These are phyloP conservation scores for Lactifluus rugatus DNA, from an alignment of 768 basidiomycete genomes.

Conservation along the genomic window DNA sequence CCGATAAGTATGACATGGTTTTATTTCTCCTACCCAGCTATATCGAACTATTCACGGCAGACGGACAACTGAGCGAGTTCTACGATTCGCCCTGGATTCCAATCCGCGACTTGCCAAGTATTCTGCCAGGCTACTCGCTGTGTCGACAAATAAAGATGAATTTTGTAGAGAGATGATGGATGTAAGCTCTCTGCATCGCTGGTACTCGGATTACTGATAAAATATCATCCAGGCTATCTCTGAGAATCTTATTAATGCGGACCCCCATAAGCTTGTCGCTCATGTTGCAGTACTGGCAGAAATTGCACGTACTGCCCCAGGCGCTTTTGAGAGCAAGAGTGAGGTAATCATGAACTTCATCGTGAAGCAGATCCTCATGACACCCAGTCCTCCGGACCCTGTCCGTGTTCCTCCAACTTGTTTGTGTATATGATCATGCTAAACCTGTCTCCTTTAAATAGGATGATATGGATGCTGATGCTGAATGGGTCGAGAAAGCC, in stretches of 20 bases:
- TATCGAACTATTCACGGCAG: conserved; percentile 28
- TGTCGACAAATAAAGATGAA: conserved; percentile 39
- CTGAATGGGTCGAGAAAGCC: conserved; percentile 72
- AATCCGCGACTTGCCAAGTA: conserved; percentile 73
- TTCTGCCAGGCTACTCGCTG: conserved; percentile 58
- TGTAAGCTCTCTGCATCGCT: conserved; percentile 33
- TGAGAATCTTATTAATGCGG: conserved; percentile 36
- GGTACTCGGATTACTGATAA: background rate
- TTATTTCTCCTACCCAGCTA: background rate
- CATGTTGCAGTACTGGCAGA: conserved; percentile 67
- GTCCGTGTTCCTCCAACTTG: conserved; percentile 30
- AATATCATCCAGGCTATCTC: conserved; percentile 43
- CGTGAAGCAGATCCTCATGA: conserved; percentile 60
- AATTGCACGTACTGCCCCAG: conserved; percentile 55
- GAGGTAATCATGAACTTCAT: conserved; percentile 65
- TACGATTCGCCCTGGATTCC: conserved; percentile 47
- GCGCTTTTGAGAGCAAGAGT: conserved; percentile 70
- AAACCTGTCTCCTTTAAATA: conserved; percentile 23
- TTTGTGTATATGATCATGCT: background rate
- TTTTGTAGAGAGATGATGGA: conserved; percentile 50
- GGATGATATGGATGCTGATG: conserved; percentile 49
- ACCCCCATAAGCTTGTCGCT: conserved; percentile 47
- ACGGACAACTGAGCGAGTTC: conserved; percentile 55
- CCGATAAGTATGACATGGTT: conserved; percentile 46
- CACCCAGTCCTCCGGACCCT: conserved; percentile 35